phyloP scores from a whole-genome alignment of 2,329 filamentous ascomycete species.

The Microdochium nivale region DNA sequence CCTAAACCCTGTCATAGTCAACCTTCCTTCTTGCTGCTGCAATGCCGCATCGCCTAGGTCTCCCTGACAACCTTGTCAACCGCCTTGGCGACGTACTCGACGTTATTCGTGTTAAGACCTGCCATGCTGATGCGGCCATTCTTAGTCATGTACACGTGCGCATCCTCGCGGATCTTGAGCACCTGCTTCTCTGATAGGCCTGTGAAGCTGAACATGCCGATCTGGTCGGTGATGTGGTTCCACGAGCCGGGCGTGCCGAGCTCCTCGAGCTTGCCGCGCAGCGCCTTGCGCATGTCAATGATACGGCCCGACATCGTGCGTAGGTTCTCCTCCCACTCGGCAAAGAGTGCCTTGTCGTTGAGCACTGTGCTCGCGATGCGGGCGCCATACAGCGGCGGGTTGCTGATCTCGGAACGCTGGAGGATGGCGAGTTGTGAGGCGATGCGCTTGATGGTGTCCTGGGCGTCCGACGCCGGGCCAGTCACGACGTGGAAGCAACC shows the following conservation, averaged over 20 bases:
- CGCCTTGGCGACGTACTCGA: slow-evolving; percentile 88
- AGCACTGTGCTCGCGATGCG: slow-evolving; percentile 78
- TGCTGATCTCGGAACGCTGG: slow-evolving; percentile 95
- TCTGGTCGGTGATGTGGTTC: slow-evolving; percentile 98
- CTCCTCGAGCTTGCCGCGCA: slow-evolving; percentile 74
- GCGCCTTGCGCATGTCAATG: slow-evolving; percentile 75
- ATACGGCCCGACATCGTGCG: slow-evolving; percentile 93
- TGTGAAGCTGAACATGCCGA: slow-evolving; percentile 98
- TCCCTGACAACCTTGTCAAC: slow-evolving; percentile 74
- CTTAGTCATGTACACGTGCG: slow-evolving; percentile 89
- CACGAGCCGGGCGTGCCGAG: slow-evolving; percentile 81
- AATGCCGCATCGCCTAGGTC: slow-evolving; percentile 1
- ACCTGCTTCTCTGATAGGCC: slow-evolving; percentile 70
- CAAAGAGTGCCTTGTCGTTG: slow-evolving; percentile 74
- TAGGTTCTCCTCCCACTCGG: slow-evolving; percentile 88
- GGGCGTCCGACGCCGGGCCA: slow-evolving; percentile 58
- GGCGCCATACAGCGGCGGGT: slow-evolving; percentile 90
- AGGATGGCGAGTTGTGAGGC: slow-evolving; percentile 86
- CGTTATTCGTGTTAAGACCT: slow-evolving; percentile 84
- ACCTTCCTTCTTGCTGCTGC: not conserved
- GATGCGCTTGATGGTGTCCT: slow-evolving; percentile 54
- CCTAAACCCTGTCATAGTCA: too few relatives aligned
- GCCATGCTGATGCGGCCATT: slow-evolving; percentile 98
- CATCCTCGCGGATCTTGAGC: slow-evolving; percentile 56
- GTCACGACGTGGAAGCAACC: slow-evolving; percentile 95